Conservation (phyloP, 345 rosid species). For the Melastoma malabathricum region DNA sequence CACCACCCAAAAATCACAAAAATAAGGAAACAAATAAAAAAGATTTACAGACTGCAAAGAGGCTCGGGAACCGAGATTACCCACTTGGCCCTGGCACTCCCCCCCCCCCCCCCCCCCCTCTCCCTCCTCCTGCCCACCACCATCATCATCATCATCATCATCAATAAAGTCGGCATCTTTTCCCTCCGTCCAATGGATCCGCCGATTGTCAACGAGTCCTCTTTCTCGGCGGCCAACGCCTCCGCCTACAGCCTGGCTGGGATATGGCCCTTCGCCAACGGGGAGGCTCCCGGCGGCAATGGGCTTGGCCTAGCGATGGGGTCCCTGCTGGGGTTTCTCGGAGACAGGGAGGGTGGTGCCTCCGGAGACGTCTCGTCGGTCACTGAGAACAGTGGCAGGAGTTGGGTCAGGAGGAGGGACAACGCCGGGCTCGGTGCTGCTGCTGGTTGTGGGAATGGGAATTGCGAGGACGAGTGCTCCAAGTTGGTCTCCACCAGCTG, state of each 20-base stretch:
- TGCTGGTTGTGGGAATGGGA: conserved; percentile 27
- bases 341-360: conserved; percentile 25
- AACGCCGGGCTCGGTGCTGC: too few relatives aligned
- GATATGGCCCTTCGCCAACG: conserved; percentile 70
- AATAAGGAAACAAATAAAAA: too few relatives aligned
- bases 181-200: conserved; percentile 43
- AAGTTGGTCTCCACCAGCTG: conserved; percentile 70
- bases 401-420: too few relatives aligned
- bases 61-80: too few relatives aligned
- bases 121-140: too few relatives aligned
- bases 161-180: too few relatives aligned
- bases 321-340: conserved; percentile 33
- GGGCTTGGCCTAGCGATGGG: conserved; percentile 51
- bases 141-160: too few relatives aligned
- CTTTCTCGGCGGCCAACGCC: conserved; percentile 77
- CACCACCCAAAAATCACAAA: too few relatives aligned
- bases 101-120: too few relatives aligned
- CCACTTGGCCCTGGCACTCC: too few relatives aligned
- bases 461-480: conserved; percentile 61
- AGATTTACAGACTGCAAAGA: too few relatives aligned
- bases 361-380: conserved; percentile 69
- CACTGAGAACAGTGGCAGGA: conserved; percentile 58
- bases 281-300: conserved; percentile 14
- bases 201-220: conserved; percentile 58
- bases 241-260: conserved; percentile 69